phyloP scores from a whole-genome alignment of 305 asterid genomes.

The Solanum chacoense region DNA sequence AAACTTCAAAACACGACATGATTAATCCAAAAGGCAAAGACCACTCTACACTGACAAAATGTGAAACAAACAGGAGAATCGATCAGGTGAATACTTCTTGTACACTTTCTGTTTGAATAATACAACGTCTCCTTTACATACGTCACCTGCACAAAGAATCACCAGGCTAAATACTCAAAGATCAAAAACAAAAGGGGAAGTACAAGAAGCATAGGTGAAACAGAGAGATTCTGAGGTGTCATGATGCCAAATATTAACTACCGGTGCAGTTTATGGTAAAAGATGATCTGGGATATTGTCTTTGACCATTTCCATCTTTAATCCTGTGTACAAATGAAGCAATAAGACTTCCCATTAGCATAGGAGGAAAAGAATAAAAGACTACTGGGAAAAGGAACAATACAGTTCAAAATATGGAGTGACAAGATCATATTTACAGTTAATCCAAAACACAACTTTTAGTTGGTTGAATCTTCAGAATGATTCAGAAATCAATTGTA shows the following conservation, averaged over 20 bases:
- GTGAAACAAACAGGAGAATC: not conserved
- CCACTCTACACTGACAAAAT: not conserved
- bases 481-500: not conserved
- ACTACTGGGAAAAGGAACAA: not conserved
- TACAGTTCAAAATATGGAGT: not conserved
- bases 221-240: not conserved
- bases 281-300: slow-evolving; percentile 54
- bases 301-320: slow-evolving; percentile 52
- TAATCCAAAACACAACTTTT: not conserved
- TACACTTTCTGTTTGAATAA: slow-evolving; percentile 60
- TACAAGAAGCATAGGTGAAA: not conserved
- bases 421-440: not conserved
- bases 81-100: slow-evolving; percentile 24
- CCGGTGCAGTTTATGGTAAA: slow-evolving; percentile 66
- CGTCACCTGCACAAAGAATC: slow-evolving; percentile 48
- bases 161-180: not conserved
- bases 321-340: slow-evolving; percentile 33
- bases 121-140: slow-evolving; percentile 71
- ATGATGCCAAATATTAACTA: slow-evolving; percentile 10
- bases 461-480: not conserved
- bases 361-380: not conserved
- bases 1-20: slow-evolving; percentile 20
- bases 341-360: not conserved
- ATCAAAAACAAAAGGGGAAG: not conserved
- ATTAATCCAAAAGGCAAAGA: not conserved